Conservation (phyloP, 1,139 yeast species). For the Yamadazyma pseudoaaseri region DNA sequence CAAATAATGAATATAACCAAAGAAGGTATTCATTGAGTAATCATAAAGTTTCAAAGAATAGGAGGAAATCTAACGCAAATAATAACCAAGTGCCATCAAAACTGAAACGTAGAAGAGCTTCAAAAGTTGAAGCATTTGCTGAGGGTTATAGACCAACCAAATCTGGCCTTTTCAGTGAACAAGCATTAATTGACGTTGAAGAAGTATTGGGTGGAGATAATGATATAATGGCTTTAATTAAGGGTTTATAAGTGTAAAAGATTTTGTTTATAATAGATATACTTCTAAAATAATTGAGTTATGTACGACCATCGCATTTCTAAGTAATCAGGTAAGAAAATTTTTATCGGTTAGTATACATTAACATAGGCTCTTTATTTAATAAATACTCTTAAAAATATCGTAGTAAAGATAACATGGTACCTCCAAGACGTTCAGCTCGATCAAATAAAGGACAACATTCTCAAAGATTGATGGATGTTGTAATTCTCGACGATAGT, state of each 20-base stretch:
- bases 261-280: too few relatives aligned
- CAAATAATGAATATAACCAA: constrained; percentile 21
- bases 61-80: constrained; percentile 12
- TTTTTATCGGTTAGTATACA: too few relatives aligned
- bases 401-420: too few relatives aligned
- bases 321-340: too few relatives aligned
- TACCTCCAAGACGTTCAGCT: constrained; percentile 30
- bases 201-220: constrained; percentile 51
- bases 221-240: constrained; percentile 46
- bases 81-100: constrained; percentile 20
- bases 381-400: too few relatives aligned
- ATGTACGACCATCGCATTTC: not conserved
- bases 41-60: constrained; percentile 9
- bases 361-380: too few relatives aligned
- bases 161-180: constrained; percentile 72
- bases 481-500: not conserved
- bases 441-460: constrained; percentile 44
- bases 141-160: constrained; percentile 74
- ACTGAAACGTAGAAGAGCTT: constrained; percentile 51
- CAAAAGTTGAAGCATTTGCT: constrained; percentile 70
- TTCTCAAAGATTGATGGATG: constrained; percentile 24
- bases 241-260: constrained; percentile 30
- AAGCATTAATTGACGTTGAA: constrained; percentile 69
- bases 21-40: constrained; percentile 19
- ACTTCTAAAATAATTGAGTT: too few relatives aligned